These are phyloP conservation scores for Rosa chinensis DNA, from an alignment of 306 rosid species.

Conservation along the genomic window DNA sequence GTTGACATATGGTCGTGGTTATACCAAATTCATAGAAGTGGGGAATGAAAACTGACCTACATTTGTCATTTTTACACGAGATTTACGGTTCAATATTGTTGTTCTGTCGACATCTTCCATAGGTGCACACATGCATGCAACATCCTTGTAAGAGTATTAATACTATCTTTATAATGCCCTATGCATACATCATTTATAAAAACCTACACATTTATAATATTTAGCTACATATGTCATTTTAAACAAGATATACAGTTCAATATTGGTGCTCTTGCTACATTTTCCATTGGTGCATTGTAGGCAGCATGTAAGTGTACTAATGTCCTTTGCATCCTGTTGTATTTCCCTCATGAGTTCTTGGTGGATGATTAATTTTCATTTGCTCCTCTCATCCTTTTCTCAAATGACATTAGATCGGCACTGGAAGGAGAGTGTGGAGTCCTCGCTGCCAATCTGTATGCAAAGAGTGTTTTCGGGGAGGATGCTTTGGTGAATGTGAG, in stretches of 20 bases:
- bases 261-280: not conserved
- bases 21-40: not conserved
- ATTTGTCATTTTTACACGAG: not conserved
- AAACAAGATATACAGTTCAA: not conserved
- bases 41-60: not conserved
- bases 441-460: slow-evolving; percentile 91
- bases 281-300: not conserved
- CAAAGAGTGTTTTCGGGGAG: slow-evolving; percentile 98
- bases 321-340: not conserved
- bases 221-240: not conserved
- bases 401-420: slow-evolving; percentile 62
- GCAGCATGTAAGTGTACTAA: not conserved
- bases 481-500: slow-evolving; percentile 97
- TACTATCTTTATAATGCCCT: not conserved
- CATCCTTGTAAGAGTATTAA: not conserved
- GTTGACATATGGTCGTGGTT: not conserved
- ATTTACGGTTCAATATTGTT: not conserved
- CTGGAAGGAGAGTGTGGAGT: slow-evolving; percentile 97
- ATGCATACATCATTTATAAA: not conserved
- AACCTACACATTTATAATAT: not conserved
- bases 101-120: not conserved
- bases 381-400: slow-evolving; percentile 20
- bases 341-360: not conserved
- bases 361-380: slow-evolving; percentile 20
- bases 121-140: not conserved